Evolutionary conservation across 192 early-diverging fungal genomes (phyloP).

Genomic region (Mortierella claussenii): DNA sequence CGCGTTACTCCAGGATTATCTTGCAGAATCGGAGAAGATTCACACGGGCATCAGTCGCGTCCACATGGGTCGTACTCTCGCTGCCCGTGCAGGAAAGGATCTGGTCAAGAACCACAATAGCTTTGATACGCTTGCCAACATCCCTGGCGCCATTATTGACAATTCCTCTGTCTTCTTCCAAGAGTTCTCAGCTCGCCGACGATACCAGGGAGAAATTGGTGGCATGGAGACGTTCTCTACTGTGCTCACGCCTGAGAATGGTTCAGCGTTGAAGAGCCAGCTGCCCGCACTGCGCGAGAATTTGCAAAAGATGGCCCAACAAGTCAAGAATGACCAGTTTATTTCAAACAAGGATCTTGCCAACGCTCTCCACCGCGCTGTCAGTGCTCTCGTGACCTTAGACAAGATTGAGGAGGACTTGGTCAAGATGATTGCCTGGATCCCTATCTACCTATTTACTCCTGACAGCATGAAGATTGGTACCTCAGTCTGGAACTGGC

Average conservation of each 20-base stretch:
- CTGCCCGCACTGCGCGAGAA: constrained; percentile 50
- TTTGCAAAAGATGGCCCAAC: constrained; percentile 52
- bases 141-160: constrained; percentile 56
- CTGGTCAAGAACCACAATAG: constrained; percentile 51
- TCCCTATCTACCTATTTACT: constrained; percentile 84
- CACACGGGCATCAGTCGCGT: constrained; percentile 63
- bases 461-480: constrained; percentile 83
- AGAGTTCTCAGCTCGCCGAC: constrained; percentile 60
- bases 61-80: constrained; percentile 79
- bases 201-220: constrained; percentile 62
- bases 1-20: constrained; percentile 73
- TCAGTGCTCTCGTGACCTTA: constrained; percentile 58
- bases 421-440: constrained; percentile 85
- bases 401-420: constrained; percentile 76
- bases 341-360: constrained; percentile 62
- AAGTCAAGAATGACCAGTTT: constrained; percentile 50
- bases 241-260: constrained; percentile 29
- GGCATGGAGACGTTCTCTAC: constrained; percentile 47
- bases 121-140: constrained; percentile 27
- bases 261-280: constrained; percentile 52
- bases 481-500: constrained; percentile 90
- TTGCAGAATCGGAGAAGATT: constrained; percentile 69
- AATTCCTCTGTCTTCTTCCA: constrained; percentile 65
- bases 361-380: constrained; percentile 64
- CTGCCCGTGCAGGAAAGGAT: constrained; percentile 56